phyloP scores from a whole-genome alignment of 306 rosid genomes.

The Lablab purpureus region DNA sequence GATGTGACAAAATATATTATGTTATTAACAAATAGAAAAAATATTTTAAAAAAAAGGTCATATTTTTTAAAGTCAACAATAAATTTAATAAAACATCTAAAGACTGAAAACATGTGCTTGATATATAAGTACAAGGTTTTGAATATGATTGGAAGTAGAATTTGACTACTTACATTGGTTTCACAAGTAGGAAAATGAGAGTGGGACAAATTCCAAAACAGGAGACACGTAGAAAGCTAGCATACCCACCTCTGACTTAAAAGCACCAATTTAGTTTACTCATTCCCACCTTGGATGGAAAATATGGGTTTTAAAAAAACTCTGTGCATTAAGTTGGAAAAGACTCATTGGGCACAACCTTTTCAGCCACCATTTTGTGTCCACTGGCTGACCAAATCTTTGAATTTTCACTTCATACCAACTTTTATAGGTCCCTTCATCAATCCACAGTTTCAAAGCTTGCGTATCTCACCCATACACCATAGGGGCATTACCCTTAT shows the following conservation, averaged over 20 bases:
- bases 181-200: not conserved
- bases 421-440: not conserved
- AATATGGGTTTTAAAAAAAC: not conserved
- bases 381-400: constrained; percentile 53
- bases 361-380: constrained; percentile 40
- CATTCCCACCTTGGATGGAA: constrained; percentile 39
- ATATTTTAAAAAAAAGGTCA: not conserved
- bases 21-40: not conserved
- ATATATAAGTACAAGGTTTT: constrained; percentile 45
- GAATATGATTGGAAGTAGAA: constrained; percentile 40
- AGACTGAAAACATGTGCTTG: not conserved
- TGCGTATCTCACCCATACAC: not conserved
- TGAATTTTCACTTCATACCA: constrained; percentile 37
- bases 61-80: not conserved
- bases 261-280: constrained; percentile 37
- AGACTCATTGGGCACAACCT: constrained; percentile 39
- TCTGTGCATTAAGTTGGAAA: constrained; percentile 41
- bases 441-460: constrained; percentile 46
- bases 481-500: not conserved
- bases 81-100: not conserved
- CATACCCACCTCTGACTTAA: constrained; percentile 50
- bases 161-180: constrained; percentile 45
- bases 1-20: not conserved
- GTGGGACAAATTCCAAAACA: constrained; percentile 10
- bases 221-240: constrained; percentile 55